phyloP scores from a whole-genome alignment of 805 yeast species.

The Yarrowia osloensis region DNA sequence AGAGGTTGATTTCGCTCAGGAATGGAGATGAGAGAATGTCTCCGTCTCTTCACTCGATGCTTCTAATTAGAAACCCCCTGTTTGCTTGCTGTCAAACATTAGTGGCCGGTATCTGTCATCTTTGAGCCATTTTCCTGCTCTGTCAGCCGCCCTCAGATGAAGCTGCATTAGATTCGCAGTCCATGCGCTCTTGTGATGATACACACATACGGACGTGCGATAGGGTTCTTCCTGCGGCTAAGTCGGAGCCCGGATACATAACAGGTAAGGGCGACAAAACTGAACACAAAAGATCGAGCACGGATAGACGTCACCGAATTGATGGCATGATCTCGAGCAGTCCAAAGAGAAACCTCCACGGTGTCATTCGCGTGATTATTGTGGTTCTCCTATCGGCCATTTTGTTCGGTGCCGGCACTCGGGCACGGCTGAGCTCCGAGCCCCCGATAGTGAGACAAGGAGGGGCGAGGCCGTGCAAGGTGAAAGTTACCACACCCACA shows the following conservation, averaged over 20 bases:
- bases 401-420: background rate
- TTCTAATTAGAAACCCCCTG: background rate
- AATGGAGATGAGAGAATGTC: background rate
- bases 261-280: too few species aligned
- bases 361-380: too few species aligned
- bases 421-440: constrained; percentile 28
- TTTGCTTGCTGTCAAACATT: background rate
- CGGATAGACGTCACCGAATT: background rate
- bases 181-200: constrained; percentile 28
- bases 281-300: background rate
- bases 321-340: background rate
- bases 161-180: background rate
- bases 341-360: too few species aligned
- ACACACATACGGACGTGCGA: constrained; percentile 25
- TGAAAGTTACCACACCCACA: background rate
- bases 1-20: background rate
- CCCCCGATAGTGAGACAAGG: constrained; percentile 20
- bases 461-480: constrained; percentile 25
- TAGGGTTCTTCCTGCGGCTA: constrained; percentile 25
- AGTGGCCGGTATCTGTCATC: constrained; percentile 1
- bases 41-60: too few species aligned
- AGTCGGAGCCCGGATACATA: constrained; percentile 6
- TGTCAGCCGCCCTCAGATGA: constrained; percentile 29
- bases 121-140: constrained; percentile 21
- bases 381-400: background rate